phyloP scores from a whole-genome alignment of 192 early-diverging fungal species.

The Coemansia sp. region DNA sequence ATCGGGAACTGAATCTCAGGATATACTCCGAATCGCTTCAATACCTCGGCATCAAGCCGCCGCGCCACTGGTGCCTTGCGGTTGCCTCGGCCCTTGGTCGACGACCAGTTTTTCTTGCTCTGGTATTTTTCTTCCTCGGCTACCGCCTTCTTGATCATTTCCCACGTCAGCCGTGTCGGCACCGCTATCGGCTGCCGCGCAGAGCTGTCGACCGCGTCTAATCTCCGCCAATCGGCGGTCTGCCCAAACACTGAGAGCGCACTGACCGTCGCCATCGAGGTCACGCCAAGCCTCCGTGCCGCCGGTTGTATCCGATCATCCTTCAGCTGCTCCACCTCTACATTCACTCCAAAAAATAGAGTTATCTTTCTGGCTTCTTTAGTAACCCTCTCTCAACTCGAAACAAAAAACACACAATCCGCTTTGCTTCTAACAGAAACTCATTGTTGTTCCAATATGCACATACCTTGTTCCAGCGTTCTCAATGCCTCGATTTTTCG shows the following conservation, averaged over 20 bases:
- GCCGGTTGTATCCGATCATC: constrained; percentile 23
- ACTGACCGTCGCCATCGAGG: constrained; percentile 22
- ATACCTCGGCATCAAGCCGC: constrained; percentile 47
- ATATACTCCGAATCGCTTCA: constrained; percentile 53
- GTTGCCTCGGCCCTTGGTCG: constrained; percentile 55
- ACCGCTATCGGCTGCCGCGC: constrained; percentile 17
- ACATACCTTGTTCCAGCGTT: constrained; percentile 44
- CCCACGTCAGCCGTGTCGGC: constrained; percentile 46
- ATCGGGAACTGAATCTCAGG: constrained; percentile 41
- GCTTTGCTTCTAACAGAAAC: background rate
- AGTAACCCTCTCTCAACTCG: no score
- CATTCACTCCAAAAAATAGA: background rate
- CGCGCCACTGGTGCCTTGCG: constrained; percentile 54
- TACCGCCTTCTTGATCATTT: constrained; percentile 53
- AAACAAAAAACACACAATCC: background rate
- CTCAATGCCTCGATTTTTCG: constrained; percentile 42
- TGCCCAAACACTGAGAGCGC: constrained; percentile 32
- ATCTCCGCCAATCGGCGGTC: constrained; percentile 27
- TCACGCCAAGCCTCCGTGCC: constrained; percentile 16
- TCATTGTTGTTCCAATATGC: no score
- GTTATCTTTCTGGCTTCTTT: no score
- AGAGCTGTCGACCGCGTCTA: background rate
- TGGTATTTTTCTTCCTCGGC: constrained; percentile 58
- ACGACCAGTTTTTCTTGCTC: constrained; percentile 60
- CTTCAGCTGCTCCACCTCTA: constrained; percentile 42